Evolutionary conservation across 78 protist species (phyloP).

Genomic region (Dictyostelium purpureum): DNA sequence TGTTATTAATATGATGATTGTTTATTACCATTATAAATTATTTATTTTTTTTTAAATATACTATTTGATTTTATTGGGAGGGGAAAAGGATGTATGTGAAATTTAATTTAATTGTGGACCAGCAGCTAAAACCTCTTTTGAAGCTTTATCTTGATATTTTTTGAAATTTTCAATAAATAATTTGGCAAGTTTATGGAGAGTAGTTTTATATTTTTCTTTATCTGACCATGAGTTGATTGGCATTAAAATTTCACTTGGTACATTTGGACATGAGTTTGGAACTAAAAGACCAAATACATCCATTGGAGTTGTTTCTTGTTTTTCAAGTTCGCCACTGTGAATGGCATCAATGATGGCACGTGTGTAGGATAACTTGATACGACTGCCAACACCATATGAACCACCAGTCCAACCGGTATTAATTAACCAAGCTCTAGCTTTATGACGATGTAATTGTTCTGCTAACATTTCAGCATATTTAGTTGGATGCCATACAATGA

Average conservation of each 20-base stretch:
- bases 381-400: constrained; percentile 88
- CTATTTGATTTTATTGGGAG: neutral
- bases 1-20: no score
- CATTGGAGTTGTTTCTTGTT: constrained; percentile 45
- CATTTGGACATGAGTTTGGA: constrained; percentile 86
- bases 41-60: neutral
- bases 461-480: constrained; percentile 95
- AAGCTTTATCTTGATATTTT: constrained; percentile 81
- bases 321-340: constrained; percentile 89
- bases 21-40: no score
- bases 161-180: constrained; percentile 88
- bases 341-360: constrained; percentile 96
- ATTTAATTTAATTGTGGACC: constrained; percentile 77
- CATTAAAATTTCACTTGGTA: constrained; percentile 87
- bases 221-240: constrained; percentile 92
- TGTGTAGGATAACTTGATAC: constrained; percentile 90
- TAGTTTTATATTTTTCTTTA: constrained; percentile 74
- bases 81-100: neutral
- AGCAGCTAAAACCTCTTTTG: constrained; percentile 75
- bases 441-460: constrained; percentile 86
- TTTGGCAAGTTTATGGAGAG: constrained; percentile 80
- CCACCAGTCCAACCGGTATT: constrained; percentile 97
- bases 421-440: constrained; percentile 91
- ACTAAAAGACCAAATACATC: constrained; percentile 85
- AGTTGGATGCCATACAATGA: constrained; percentile 96